These are phyloP conservation scores for Dorcoceras hygrometricum DNA, from an alignment of 257 asterid genomes.

Conservation along the genomic window DNA sequence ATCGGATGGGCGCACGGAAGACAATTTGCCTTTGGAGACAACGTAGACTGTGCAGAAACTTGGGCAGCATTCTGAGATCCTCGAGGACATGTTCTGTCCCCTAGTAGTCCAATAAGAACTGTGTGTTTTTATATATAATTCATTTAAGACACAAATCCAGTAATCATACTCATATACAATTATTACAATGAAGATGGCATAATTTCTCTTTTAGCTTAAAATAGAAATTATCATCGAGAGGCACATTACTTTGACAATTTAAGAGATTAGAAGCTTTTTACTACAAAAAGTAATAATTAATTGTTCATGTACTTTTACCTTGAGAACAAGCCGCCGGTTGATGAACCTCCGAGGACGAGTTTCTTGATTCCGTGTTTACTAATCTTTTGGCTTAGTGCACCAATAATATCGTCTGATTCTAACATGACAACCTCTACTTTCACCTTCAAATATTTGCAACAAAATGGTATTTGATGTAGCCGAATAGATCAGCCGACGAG, in stretches of 20 bases:
- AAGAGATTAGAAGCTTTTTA: too few species aligned
- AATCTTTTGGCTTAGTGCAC: constrained; percentile 37
- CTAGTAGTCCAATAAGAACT: constrained; percentile 29
- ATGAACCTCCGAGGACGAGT: constrained; percentile 60
- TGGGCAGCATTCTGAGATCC: constrained; percentile 42
- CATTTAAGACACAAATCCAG: neutral
- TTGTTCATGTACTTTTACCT: constrained; percentile 34
- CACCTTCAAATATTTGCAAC: constrained; percentile 32
- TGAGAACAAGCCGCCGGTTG: constrained; percentile 43
- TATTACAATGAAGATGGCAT: too few species aligned
- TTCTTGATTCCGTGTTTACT: constrained; percentile 29
- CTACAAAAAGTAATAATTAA: too few species aligned
- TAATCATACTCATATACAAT: too few species aligned
- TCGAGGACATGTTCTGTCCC: constrained; percentile 42
- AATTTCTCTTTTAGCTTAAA: too few species aligned
- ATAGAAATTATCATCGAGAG: too few species aligned
- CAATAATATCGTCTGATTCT: constrained; percentile 43
- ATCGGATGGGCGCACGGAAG: constrained; percentile 47
- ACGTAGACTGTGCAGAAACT: constrained; percentile 51
- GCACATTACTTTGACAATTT: too few species aligned
- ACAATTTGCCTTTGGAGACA: constrained; percentile 51
- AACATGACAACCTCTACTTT: constrained; percentile 42
- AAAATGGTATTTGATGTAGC: too few species aligned
- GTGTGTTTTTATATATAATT: neutral
- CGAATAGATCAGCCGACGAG: too few species aligned